Percentiles rank a stretch among this genome's conserved stretches.
Evolutionary conservation across 148 eudicot species (phyloP).

Genomic region (Cornus suecica): DNA sequence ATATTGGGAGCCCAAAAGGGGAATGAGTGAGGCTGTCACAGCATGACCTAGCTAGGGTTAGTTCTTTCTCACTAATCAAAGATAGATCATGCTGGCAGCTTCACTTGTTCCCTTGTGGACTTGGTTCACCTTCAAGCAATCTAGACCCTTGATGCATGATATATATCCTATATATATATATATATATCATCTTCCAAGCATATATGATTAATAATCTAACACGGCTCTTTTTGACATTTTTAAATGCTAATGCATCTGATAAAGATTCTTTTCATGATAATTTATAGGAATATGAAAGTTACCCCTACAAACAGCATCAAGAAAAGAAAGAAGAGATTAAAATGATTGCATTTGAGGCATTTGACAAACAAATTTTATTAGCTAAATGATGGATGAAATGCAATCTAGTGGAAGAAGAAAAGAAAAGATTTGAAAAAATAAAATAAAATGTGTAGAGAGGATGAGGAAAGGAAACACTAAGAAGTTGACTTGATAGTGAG

Average conservation of each 20-base stretch:
- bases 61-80: slow-evolving; percentile 25
- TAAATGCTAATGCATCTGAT: background rate
- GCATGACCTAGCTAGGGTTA: slow-evolving; percentile 72
- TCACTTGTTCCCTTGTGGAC: slow-evolving; percentile 61
- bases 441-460: background rate
- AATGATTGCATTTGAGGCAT: background rate
- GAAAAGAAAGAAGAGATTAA: background rate
- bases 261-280: background rate
- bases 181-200: too few species aligned
- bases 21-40: slow-evolving; percentile 82
- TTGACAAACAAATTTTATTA: background rate
- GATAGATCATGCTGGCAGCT: slow-evolving; percentile 93
- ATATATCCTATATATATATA: too few species aligned
- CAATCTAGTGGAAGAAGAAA: background rate
- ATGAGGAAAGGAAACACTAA: background rate
- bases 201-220: too few species aligned
- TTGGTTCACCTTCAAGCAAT: background rate
- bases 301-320: background rate
- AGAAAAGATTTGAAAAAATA: background rate
- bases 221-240: too few species aligned
- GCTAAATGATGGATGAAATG: background rate
- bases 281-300: background rate
- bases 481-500: background rate
- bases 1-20: slow-evolving; percentile 26
- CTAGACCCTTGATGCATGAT: too few species aligned